Evolutionary conservation across 1,139 yeast species (phyloP), one percentile per base, ranked within the genome.

Genomic region (Pneumocystis oryctolagi): DNA sequence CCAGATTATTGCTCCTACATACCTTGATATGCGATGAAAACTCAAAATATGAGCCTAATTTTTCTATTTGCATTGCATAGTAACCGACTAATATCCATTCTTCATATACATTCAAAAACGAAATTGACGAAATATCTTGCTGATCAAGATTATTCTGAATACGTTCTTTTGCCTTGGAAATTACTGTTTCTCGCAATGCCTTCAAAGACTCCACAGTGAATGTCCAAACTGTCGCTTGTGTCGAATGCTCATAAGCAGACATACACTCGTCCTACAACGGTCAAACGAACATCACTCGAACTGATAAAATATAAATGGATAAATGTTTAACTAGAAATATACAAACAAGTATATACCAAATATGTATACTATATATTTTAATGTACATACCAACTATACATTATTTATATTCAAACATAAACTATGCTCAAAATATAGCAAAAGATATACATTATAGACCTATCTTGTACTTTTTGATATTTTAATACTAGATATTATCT

Each of bases 41-140:
- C 65, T 80, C 78, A 70, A 84, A 78, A 66, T 78, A 77, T 61
- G 77, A 78, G 1, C 85, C 80, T 72, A 76, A 81, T 69, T 82
- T 85, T 59, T 83, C 81, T 60, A 88, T 82, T 70, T 84, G 87
- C 68, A 84, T 81, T 25, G 89, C 82, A 72, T 87, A 89, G 70
- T 82, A 87, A 64, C 80, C 77, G 18, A 90, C 80, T 66, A 87
- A 79, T 65, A 79, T 78, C 47, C 78, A 72, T 72, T 89, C 97
- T 70, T 92, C 97, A 20, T 83, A 85, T 20, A 75, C 74, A 0
- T 83, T 76, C 39, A 88, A 79, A 32, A 65, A 64, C 20, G 55
- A 47, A 47, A 20, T n/a, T 8, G 55, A 8, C 28, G 12, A 18
- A 18, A 16, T 28, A 12, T 18, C 16, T 8, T 47, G 31, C 6